phyloP scores from a whole-genome alignment of 2,329 filamentous ascomycete species.

The Tolypocladium endophyticum region DNA sequence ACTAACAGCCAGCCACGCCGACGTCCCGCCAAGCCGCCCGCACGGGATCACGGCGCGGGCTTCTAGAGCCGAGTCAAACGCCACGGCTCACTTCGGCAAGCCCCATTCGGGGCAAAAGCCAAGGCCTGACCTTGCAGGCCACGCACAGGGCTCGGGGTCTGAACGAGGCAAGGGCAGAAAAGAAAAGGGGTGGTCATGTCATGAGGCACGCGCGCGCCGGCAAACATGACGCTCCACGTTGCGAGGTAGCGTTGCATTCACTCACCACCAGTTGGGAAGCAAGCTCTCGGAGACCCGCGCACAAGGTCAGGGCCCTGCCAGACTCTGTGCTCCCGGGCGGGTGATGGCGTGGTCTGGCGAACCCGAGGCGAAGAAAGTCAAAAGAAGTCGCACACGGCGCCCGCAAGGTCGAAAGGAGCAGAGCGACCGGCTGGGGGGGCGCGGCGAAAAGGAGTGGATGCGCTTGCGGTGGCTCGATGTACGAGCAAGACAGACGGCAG shows the following conservation, averaged over 20 bases:
- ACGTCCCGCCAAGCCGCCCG: background rate
- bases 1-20: background rate
- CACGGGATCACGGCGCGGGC: background rate
- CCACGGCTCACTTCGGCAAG: background rate
- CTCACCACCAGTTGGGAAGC: slow-evolving; percentile 5
- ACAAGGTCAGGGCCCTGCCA: background rate
- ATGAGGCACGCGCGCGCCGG: slow-evolving; percentile 1
- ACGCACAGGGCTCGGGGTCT: background rate
- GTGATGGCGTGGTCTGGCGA: background rate
- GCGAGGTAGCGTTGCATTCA: slow-evolving; percentile 4
- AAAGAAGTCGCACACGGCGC: background rate
- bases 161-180: background rate
- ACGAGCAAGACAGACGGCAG: background rate
- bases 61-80: background rate
- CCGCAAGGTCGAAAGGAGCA: background rate
- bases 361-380: background rate
- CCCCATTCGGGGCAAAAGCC: background rate
- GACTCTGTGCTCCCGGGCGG: background rate
- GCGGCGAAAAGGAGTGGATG: background rate
- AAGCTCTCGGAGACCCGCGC: background rate
- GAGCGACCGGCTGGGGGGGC: too few relatives aligned
- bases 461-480: background rate
- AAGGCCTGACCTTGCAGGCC: background rate
- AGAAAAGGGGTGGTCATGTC: background rate
- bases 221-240: slow-evolving; percentile 2